Conservation (phyloP, 2,329 filamentous ascomycete genomes). For the Pseudogymnoascus sp. region DNA sequence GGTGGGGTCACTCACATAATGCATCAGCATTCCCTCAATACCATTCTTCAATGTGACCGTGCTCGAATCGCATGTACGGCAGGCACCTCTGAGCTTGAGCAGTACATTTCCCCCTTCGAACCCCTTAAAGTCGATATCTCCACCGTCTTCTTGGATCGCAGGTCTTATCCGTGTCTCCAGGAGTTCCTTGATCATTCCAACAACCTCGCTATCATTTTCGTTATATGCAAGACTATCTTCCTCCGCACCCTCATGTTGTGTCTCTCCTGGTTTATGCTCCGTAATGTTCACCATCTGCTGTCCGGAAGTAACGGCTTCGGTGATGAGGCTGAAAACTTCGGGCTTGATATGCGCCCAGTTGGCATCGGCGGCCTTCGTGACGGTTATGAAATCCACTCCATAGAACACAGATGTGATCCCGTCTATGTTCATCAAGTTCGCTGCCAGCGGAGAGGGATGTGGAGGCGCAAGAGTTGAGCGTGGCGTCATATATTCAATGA, state of each 20-base stretch:
- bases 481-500: conserved; percentile 85
- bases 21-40: conserved; percentile 98
- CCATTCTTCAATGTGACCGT: conserved; percentile 96
- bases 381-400: conserved; percentile 90
- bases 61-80: conserved; percentile 91
- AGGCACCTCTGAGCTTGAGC: conserved; percentile 83
- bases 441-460: conserved; percentile 82
- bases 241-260: conserved; percentile 37
- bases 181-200: conserved; percentile 97
- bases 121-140: conserved; percentile 90
- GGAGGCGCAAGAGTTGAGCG: conserved; percentile 82
- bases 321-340: conserved; percentile 91
- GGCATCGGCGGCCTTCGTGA: conserved; percentile 79
- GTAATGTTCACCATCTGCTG: conserved; percentile 68
- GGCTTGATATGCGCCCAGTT: conserved; percentile 94
- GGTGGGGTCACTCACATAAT: conserved; percentile 57
- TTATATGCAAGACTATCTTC: conserved; percentile 73
- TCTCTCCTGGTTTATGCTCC: conserved; percentile 49
- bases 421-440: conserved; percentile 85
- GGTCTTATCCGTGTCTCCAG: conserved; percentile 91
- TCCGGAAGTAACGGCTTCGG: conserved; percentile 78
- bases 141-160: conserved; percentile 94
- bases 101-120: conserved; percentile 80
- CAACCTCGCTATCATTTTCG: conserved; percentile 86
- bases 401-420: conserved; percentile 94